A percentile compares a stretch with the other conserved stretches of the same genome.
phyloP scores from a whole-genome alignment of 164 flowering plant species.

The Aristolochia fimbriata region DNA sequence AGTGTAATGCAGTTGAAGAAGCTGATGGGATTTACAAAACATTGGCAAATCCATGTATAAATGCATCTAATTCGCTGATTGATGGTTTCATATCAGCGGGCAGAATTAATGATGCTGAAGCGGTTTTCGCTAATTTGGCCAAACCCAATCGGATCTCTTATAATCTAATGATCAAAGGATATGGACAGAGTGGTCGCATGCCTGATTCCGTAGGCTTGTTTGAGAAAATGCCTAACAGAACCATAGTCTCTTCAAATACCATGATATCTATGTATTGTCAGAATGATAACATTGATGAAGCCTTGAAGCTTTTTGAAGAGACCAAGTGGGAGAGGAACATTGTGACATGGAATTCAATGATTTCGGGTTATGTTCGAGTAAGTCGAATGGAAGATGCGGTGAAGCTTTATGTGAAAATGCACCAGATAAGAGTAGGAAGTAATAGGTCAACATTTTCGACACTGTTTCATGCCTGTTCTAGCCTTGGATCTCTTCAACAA shows the following conservation, averaged over 20 bases:
- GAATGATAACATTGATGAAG: slow-evolving; percentile 38
- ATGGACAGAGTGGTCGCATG: slow-evolving; percentile 34
- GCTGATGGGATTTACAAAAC: slow-evolving; percentile 31
- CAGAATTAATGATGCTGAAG: slow-evolving; percentile 43
- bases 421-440: slow-evolving; percentile 23
- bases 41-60: slow-evolving; percentile 21
- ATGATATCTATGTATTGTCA: slow-evolving; percentile 53
- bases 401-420: slow-evolving; percentile 40
- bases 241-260: slow-evolving; percentile 32
- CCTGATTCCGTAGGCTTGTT: slow-evolving; percentile 41
- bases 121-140: slow-evolving; percentile 23
- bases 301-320: slow-evolving; percentile 44
- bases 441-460: slow-evolving; percentile 61
- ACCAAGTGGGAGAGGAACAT: slow-evolving; percentile 33
- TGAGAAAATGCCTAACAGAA: slow-evolving; percentile 35
- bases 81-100: slow-evolving; percentile 31
- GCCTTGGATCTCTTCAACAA: slow-evolving; percentile 47
- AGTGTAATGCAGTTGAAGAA: slow-evolving; percentile 35
- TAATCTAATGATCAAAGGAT: slow-evolving; percentile 68
- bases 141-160: slow-evolving; percentile 29
- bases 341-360: slow-evolving; percentile 77
- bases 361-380: slow-evolving; percentile 48
- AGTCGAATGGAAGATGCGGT: slow-evolving; percentile 43
- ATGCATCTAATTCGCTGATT: slow-evolving; percentile 40
- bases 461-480: slow-evolving; percentile 52